These are phyloP conservation scores for Persicaria tinctoria DNA, from an alignment of 148 eudicot species.

Conservation along the genomic window DNA sequence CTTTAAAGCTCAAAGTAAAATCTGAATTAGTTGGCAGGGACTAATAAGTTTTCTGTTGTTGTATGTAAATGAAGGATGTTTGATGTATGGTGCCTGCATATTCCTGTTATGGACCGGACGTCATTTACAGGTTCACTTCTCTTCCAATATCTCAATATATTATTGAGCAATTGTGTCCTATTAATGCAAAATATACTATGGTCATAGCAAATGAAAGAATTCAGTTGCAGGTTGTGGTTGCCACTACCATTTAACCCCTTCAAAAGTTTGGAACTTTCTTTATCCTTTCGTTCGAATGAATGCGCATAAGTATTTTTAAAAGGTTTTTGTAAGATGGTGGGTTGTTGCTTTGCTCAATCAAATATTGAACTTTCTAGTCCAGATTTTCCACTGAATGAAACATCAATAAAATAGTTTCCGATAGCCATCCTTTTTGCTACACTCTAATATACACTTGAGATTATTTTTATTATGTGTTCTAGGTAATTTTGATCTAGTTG, in stretches of 20 bases:
- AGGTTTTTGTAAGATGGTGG: neutral
- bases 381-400: neutral
- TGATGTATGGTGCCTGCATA: slow-evolving; percentile 21
- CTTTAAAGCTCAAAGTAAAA: neutral
- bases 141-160: neutral
- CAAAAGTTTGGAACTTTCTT: neutral
- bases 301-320: neutral
- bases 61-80: slow-evolving; percentile 14
- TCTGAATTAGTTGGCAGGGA: neutral
- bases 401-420: neutral
- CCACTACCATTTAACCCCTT: neutral
- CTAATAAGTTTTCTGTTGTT: neutral
- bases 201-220: neutral
- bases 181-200: neutral
- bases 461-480: neutral
- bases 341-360: neutral
- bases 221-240: neutral
- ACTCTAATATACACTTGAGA: neutral
- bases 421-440: neutral
- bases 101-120: slow-evolving; percentile 15
- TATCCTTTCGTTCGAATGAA: neutral
- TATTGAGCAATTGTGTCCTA: neutral
- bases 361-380: neutral
- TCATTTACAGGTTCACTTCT: slow-evolving; percentile 13
- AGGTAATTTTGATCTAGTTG: neutral